A percentile compares a stretch with the other conserved stretches of the same genome.
phyloP scores from a whole-genome alignment of 2,329 filamentous ascomycete species.

The Exophiala phaeomuriformis region DNA sequence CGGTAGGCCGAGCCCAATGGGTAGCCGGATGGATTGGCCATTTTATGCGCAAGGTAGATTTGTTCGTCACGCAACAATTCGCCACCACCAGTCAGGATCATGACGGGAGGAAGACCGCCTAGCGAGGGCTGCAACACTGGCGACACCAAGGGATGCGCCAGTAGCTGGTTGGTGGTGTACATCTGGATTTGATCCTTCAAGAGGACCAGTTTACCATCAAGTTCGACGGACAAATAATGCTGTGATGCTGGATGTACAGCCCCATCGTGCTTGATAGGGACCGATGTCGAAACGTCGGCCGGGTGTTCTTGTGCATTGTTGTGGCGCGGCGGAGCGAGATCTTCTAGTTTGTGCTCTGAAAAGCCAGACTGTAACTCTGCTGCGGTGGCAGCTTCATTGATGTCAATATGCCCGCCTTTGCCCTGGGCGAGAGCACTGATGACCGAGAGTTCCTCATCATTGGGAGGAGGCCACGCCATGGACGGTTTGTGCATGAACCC shows the following conservation, averaged over 20 bases:
- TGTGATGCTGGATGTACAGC: slow-evolving; percentile 27
- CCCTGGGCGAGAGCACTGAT: slow-evolving; percentile 41
- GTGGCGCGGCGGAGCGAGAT: neutral
- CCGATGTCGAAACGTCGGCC: neutral
- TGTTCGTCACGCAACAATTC: slow-evolving; percentile 91
- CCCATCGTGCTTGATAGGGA: slow-evolving; percentile 3
- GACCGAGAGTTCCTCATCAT: slow-evolving; percentile 60
- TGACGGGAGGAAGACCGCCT: slow-evolving; percentile 78
- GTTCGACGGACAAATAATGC: slow-evolving; percentile 52
- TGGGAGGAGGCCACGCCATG: slow-evolving; percentile 84
- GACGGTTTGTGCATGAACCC: slow-evolving; percentile 91
- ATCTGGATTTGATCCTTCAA: slow-evolving; percentile 92
- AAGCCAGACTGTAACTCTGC: slow-evolving; percentile 29
- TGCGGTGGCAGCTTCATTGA: slow-evolving; percentile 39
- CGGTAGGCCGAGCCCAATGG: slow-evolving; percentile 59
- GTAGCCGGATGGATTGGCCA: slow-evolving; percentile 73
- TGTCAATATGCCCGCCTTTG: slow-evolving; percentile 25
- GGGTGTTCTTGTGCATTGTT: neutral
- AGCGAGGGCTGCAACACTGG: slow-evolving; percentile 80
- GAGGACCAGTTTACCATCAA: slow-evolving; percentile 63
- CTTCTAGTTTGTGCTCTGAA: slow-evolving; percentile 13
- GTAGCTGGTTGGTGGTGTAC: slow-evolving; percentile 72
- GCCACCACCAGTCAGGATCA: slow-evolving; percentile 80
- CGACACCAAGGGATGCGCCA: slow-evolving; percentile 83
- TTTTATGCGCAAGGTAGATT: slow-evolving; percentile 90